phyloP scores from a whole-genome alignment of 139 green algal species.

The Nannochloris sp. region DNA sequence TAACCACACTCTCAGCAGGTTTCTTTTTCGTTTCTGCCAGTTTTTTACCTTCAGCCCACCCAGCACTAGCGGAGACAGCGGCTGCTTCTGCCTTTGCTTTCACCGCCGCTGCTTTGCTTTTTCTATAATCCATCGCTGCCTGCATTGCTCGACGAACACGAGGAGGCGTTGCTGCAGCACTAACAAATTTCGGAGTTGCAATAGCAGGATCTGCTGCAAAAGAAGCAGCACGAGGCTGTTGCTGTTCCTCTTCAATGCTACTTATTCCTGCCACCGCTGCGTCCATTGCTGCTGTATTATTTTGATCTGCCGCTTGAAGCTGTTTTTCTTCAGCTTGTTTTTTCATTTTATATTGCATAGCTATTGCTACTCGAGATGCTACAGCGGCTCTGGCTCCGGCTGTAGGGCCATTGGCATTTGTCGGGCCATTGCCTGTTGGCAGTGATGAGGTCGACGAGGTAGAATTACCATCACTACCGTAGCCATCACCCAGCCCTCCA shows the following conservation, averaged over 20 bases:
- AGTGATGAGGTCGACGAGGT: neutral
- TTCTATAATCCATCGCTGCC: conserved; percentile 43
- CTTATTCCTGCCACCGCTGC: neutral
- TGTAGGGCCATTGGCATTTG: conserved; percentile 1
- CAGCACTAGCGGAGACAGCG: conserved; percentile 5
- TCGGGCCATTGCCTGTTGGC: neutral
- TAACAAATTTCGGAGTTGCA: neutral
- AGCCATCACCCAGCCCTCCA: neutral
- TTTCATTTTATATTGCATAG: conserved; percentile 23
- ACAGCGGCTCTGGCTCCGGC: neutral
- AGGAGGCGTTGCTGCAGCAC: neutral
- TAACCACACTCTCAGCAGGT: too few species aligned
- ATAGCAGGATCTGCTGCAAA: neutral
- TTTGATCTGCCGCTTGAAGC: neutral
- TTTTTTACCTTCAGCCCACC: neutral
- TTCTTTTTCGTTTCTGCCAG: neutral
- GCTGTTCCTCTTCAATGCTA: neutral
- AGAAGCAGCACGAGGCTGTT: neutral
- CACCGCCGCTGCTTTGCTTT: conserved; percentile 14
- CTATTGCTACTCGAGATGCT: conserved; percentile 8
- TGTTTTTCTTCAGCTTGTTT: neutral
- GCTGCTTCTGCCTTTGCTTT: conserved; percentile 12
- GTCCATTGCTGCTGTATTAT: neutral
- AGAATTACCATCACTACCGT: neutral
- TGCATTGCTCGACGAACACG: conserved; percentile 34